Percentiles rank a stretch among this genome's conserved stretches.
Evolutionary conservation across 345 rosid genomes (phyloP).

Genomic region (Brassica rapa): DNA sequence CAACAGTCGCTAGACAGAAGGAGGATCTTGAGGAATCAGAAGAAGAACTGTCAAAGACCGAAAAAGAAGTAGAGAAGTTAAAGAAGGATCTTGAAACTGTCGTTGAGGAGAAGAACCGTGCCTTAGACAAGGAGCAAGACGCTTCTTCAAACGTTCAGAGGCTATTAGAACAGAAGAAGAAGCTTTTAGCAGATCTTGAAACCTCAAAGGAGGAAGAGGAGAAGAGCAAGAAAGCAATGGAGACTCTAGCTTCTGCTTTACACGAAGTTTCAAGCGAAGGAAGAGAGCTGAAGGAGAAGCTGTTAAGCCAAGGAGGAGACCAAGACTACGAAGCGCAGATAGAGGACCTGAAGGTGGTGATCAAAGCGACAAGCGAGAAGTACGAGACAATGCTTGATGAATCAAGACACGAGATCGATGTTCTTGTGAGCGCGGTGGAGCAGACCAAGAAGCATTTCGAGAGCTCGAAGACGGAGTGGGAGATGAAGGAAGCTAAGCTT

Average conservation of each 20-base stretch:
- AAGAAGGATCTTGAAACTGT: slow-evolving; percentile 57
- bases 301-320: slow-evolving; percentile 64
- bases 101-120: slow-evolving; percentile 73
- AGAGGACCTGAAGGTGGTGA: slow-evolving; percentile 72
- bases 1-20: slow-evolving; percentile 63
- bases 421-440: slow-evolving; percentile 50
- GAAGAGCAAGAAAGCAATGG: slow-evolving; percentile 98
- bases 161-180: slow-evolving; percentile 74
- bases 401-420: slow-evolving; percentile 68
- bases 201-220: slow-evolving; percentile 80
- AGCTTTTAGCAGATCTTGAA: slow-evolving; percentile 69
- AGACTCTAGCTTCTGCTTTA: slow-evolving; percentile 89
- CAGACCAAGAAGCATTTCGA: slow-evolving; percentile 61
- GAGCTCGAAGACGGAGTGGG: slow-evolving; percentile 75
- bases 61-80: slow-evolving; percentile 50
- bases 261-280: slow-evolving; percentile 95
- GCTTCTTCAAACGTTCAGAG: slow-evolving; percentile 69
- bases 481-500: slow-evolving; percentile 66
- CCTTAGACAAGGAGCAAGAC: slow-evolving; percentile 73
- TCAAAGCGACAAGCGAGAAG: slow-evolving; percentile 78
- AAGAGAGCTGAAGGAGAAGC: slow-evolving; percentile 83
- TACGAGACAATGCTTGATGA: slow-evolving; percentile 77
- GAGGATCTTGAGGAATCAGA: slow-evolving; percentile 74
- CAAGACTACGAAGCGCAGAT: slow-evolving; percentile 76
- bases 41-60: slow-evolving; percentile 55